Evolutionary conservation across 2,329 filamentous ascomycete genomes (phyloP).

Genomic region (Xylariaceae sp.): DNA sequence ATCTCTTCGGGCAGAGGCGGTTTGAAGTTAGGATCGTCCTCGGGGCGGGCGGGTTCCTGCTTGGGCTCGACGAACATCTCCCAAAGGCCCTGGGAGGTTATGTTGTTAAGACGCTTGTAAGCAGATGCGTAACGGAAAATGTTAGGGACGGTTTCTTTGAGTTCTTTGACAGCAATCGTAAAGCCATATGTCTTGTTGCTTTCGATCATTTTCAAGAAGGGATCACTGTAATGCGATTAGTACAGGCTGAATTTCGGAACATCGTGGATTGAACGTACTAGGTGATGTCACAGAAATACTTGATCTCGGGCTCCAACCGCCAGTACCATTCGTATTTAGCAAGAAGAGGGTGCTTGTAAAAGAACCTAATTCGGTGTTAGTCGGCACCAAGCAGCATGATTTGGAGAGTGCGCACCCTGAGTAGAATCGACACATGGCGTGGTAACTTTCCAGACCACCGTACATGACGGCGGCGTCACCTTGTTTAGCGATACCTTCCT

Average conservation of each 20-base stretch:
- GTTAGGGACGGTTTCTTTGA: constrained; percentile 95
- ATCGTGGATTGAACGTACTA: constrained; percentile 58
- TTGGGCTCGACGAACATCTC: constrained; percentile 91
- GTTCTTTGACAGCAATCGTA: constrained; percentile 96
- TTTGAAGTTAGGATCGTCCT: constrained; percentile 60
- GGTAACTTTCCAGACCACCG: constrained; percentile 96
- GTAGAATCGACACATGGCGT: constrained; percentile 99
- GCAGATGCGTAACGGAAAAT: constrained; percentile 98
- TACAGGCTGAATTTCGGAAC: neutral
- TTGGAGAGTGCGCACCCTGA: constrained; percentile 64
- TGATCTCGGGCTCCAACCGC: constrained; percentile 98
- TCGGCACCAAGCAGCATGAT: neutral
- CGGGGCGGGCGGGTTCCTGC: constrained; percentile 54
- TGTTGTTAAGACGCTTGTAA: constrained; percentile 87
- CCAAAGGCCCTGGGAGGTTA: constrained; percentile 90
- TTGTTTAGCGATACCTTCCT: constrained; percentile 94
- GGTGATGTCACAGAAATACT: constrained; percentile 99
- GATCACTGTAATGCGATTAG: constrained; percentile 57
- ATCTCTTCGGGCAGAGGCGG: constrained; percentile 74
- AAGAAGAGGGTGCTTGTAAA: constrained; percentile 93
- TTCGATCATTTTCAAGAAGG: constrained; percentile 91
- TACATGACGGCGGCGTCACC: constrained; percentile 99
- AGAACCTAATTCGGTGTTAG: constrained; percentile 55
- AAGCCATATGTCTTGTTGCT: constrained; percentile 97
- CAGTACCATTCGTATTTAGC: constrained; percentile 99